These are phyloP conservation scores for Naganishia cerealis DNA, from an alignment of 1,284 basidiomycete species.

Conservation along the genomic window DNA sequence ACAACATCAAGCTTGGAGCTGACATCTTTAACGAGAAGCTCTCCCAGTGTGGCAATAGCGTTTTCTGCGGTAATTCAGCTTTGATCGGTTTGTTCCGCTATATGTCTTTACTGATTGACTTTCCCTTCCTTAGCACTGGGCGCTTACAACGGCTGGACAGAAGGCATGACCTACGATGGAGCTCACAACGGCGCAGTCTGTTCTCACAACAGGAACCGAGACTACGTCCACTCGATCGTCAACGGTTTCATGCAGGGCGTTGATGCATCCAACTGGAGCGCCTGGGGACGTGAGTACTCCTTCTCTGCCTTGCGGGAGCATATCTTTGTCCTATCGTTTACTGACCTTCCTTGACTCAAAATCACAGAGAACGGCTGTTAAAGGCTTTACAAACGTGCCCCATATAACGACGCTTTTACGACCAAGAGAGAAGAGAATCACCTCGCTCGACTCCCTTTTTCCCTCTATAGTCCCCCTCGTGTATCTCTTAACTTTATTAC, in stretches of 20 bases:
- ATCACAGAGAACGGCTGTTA: slow-evolving; percentile 21
- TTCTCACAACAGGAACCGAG: slow-evolving; percentile 63
- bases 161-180: slow-evolving; percentile 63
- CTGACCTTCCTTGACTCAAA: neutral
- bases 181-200: slow-evolving; percentile 68
- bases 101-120: neutral
- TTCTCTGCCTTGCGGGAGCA: neutral
- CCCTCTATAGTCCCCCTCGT: neutral
- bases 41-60: slow-evolving; percentile 60
- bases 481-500: slow-evolving; percentile 20
- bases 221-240: slow-evolving; percentile 68
- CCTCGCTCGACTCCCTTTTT: neutral
- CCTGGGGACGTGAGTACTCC: slow-evolving; percentile 17
- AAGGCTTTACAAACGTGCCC: slow-evolving; percentile 1
- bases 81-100: neutral
- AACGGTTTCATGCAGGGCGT: slow-evolving; percentile 70
- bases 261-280: slow-evolving; percentile 13
- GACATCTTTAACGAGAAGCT: slow-evolving; percentile 64
- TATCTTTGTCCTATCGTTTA: neutral
- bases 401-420: slow-evolving; percentile 21
- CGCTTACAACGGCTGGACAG: slow-evolving; percentile 74
- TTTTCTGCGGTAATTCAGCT: slow-evolving; percentile 55
- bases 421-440: neutral
- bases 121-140: slow-evolving; percentile 59
- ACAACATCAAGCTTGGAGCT: slow-evolving; percentile 55